Evolutionary conservation across 257 asterid genomes (phyloP), one percentile per base, ranked within the genome.

Genomic region (Agastache rugosa): DNA sequence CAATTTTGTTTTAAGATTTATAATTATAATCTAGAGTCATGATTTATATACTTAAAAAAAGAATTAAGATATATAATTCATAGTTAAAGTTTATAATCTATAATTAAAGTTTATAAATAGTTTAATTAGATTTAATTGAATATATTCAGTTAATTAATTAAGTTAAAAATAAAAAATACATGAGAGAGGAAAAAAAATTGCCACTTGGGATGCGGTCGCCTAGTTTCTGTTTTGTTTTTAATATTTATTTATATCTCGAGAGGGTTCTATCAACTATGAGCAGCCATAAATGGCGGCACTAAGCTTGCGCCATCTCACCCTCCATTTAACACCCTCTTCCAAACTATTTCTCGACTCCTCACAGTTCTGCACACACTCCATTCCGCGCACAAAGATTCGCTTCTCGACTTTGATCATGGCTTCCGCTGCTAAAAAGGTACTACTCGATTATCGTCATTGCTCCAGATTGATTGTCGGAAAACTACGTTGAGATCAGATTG

Each of bases 321-420:
- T 83, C 17, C 37, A 42, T 63, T 72, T 79, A 58, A 64, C 75
- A 4, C 70, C 68, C 17, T 67, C 73, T 68, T 6, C 74, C 53
- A 82, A 64, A 60, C 77, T 3, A 8, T 34, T 79, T 67, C 83
- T 63, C 47, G 35, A 39, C 44, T 65, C 55, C 51, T 35, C 82
- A 12, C 78, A 23, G 29, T 76, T 67, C 4, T 71, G 27, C 75
- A 1, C 64, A 5, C 83, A 31, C 70, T 75, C 87, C 31, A 17
- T 77, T 82, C 48, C 67, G 45, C 81, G 27, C 77, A 74, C 20
- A 39, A 80, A 37, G 53, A 77, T 27, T 27, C 83, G 87, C 54
- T 81, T 82, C 83, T 85, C 88, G 8, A 1, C 73, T 53, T 77
- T 88, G 64, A 83, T 73, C 69, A 93, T 93, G 98, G 90, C 97